Conservation (phyloP, 225 moss, liverwort and hornwort genomes). For the Climacium dendroides region DNA sequence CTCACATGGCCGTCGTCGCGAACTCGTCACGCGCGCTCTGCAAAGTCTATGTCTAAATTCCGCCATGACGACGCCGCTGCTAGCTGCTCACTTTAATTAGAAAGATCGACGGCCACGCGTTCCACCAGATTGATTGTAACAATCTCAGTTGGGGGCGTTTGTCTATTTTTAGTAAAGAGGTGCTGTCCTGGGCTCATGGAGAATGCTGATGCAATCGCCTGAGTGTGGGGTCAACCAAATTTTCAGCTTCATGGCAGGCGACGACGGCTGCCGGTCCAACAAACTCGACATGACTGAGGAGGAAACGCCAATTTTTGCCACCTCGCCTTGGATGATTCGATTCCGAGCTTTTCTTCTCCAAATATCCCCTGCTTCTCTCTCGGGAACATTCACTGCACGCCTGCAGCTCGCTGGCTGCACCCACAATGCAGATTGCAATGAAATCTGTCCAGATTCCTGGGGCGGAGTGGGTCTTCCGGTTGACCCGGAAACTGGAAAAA, state of each 20-base stretch:
- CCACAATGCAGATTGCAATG: neutral
- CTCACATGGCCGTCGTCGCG: neutral
- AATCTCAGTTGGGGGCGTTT: neutral
- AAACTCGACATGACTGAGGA: conserved; percentile 10
- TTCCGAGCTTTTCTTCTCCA: neutral
- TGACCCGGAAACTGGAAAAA: neutral
- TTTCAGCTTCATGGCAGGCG: conserved; percentile 29
- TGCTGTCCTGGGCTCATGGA: conserved; percentile 1
- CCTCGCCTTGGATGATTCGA: neutral
- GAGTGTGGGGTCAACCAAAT: conserved; percentile 37
- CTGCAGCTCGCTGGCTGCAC: neutral
- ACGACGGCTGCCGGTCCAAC: conserved; percentile 11
- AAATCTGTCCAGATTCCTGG: neutral
- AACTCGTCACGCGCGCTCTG: neutral
- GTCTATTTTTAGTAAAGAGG: neutral
- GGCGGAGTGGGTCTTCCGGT: neutral
- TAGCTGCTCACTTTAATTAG: neutral
- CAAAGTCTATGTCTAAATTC: neutral
- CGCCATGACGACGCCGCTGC: neutral
- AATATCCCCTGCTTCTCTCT: neutral
- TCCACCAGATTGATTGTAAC: neutral
- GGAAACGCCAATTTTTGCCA: neutral
- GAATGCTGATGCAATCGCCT: conserved; percentile 20
- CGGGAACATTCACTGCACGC: neutral
- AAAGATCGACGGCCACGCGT: neutral